These are phyloP conservation scores for Pseudocercospora fijiensis DNA, from an alignment of 2,329 filamentous ascomycete species.

Conservation along the genomic window DNA sequence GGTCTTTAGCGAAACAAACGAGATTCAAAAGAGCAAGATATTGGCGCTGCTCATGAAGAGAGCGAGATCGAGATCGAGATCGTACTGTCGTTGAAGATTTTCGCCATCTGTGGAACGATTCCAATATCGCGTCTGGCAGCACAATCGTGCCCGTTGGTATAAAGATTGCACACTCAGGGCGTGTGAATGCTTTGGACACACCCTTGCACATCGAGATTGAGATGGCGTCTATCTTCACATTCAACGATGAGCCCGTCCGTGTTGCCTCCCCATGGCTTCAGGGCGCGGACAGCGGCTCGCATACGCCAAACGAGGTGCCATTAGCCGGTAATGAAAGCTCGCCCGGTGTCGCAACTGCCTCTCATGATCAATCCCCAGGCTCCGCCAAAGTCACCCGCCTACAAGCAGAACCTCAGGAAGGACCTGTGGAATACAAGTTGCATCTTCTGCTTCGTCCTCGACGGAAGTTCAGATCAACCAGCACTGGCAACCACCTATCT, in stretches of 20 bases:
- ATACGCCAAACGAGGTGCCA: not conserved
- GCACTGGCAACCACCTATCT: conserved; percentile 57
- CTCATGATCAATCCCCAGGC: not conserved
- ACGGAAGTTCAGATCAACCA: conserved; percentile 69
- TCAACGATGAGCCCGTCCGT: conserved; percentile 79
- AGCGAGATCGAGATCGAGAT: not conserved
- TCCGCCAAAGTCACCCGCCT: conserved; percentile 62
- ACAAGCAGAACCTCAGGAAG: conserved; percentile 87
- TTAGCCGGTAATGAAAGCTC: not conserved
- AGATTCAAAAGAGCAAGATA: conserved; percentile 14
- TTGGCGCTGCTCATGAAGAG: conserved; percentile 15
- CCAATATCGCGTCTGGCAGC: not conserved
- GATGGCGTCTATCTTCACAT: conserved; percentile 97
- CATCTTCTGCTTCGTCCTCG: conserved; percentile 81
- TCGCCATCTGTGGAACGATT: not conserved
- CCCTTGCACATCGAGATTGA: not conserved
- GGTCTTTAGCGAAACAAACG: conserved; percentile 42
- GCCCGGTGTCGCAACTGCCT: not conserved
- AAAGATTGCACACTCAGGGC: not conserved
- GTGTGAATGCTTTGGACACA: not conserved
- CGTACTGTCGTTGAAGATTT: not conserved
- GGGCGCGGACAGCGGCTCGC: conserved; percentile 27
- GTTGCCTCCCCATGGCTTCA: conserved; percentile 87
- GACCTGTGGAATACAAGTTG: conserved; percentile 94
- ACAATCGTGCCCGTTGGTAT: not conserved